phyloP scores from a whole-genome alignment of 2,329 filamentous ascomycete genomes.

The Aspergillus sp. region DNA sequence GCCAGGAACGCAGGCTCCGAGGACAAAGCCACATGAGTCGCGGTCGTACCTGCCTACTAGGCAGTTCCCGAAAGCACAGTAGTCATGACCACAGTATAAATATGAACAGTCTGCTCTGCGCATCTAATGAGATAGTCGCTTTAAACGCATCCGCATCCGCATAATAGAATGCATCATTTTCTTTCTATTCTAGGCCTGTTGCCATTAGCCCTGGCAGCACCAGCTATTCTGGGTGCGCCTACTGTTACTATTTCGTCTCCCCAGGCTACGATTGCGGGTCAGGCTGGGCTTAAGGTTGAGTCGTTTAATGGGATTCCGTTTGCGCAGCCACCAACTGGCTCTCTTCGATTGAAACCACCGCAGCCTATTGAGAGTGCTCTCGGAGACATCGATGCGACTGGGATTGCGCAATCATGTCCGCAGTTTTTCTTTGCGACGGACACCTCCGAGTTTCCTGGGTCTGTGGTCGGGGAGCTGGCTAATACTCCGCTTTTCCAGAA shows the following conservation, averaged over 20 bases:
- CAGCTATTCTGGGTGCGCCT: conserved; percentile 39
- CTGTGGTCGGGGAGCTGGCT: conserved; percentile 46
- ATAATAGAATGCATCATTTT: not conserved
- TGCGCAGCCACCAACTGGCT: conserved; percentile 60
- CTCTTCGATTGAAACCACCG: conserved; percentile 63
- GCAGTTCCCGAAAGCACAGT: too few relatives aligned
- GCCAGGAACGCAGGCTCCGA: not conserved
- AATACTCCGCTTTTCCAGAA: conserved; percentile 53
- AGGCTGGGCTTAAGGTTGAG: conserved; percentile 47
- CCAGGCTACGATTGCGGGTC: conserved; percentile 45
- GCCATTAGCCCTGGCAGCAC: conserved; percentile 10
- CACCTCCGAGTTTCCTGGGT: conserved; percentile 32
- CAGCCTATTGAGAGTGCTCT: conserved; percentile 51
- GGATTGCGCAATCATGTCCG: conserved; percentile 57
- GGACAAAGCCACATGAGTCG: not conserved
- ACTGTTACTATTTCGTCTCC: conserved; percentile 49
- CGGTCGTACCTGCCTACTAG: too few relatives aligned
- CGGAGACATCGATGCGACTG: conserved; percentile 57
- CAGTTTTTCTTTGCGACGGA: conserved; percentile 59
- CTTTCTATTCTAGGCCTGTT: conserved; percentile 5
- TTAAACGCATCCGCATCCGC: not conserved
- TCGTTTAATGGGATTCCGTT: conserved; percentile 70
- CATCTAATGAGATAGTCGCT: too few relatives aligned
- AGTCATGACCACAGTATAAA: too few relatives aligned
- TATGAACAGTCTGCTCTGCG: too few relatives aligned